Evolutionary conservation across 1,284 basidiomycete genomes (phyloP), one percentile per base, ranked within the genome.

Genomic region (Volvariella volvacea): DNA sequence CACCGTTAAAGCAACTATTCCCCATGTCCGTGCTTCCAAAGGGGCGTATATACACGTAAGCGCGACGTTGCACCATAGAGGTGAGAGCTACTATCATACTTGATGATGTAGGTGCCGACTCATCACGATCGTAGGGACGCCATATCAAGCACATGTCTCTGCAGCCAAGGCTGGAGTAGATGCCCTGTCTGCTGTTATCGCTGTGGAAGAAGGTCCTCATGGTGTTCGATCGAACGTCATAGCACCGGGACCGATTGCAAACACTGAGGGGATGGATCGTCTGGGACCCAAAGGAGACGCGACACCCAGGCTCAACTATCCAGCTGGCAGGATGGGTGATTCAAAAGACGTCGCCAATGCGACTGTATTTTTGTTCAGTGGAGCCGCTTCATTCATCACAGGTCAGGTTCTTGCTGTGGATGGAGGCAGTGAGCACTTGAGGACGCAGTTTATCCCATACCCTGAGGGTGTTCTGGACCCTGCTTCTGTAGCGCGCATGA

Each of bases 91-190:
- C 19, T n/a, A n/a, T n/a, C n/a, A n/a, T n/a, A n/a, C n/a, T n/a
- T n/a, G n/a, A n/a, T n/a, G n/a, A 30, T 9, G 44, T 43, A 41
- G 17, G 31, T 41, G 36, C n/a, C n/a, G n/a, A n/a, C n/a, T n/a
- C n/a, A n/a, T n/a, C n/a, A n/a, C n/a, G n/a, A n/a, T 48, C 50
- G 39, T 58, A 86, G 88, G 71, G 9, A 83, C 86, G n/a, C 88
- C 91, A 0, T 92, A 84, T 62, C 94, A 98, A 65, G 88, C 81
- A 3, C 94, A 97, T 57, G 90, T 95, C 4, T 91, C 88, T 17
- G 92, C 94, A 10, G 95, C 95, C 16, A 98, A 98, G 66, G 94
- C 94, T 0, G 95, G 80, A 7, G 81, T 98, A 28, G 94, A 99
- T 58, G 92, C 93, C 0, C 67, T 94, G 3, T 88, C 83, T 45